Percentiles rank a stretch among this genome's conserved stretches.
phyloP scores from a whole-genome alignment of 257 asterid species.

The Knoxia roxburghii region DNA sequence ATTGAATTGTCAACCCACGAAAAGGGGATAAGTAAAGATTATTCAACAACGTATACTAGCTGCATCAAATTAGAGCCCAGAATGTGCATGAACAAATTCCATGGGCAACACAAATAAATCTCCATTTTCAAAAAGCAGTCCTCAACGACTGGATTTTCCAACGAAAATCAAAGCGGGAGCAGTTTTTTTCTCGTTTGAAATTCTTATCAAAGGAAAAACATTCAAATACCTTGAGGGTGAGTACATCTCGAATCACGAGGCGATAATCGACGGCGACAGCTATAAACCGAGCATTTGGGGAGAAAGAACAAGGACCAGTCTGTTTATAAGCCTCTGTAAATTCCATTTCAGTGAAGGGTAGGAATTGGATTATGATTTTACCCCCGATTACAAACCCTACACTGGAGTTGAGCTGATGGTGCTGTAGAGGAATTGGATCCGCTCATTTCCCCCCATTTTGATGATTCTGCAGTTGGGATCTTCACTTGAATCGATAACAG shows the following conservation, averaged over 20 bases:
- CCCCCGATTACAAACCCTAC: background rate
- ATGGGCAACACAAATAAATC: background rate
- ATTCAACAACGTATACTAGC: too few species aligned
- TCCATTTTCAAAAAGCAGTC: background rate
- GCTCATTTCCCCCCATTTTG: too few species aligned
- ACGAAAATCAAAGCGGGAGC: background rate
- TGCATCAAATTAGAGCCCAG: background rate
- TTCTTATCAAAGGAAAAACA: background rate
- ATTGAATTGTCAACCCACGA: background rate
- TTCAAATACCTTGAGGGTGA: constrained; percentile 62
- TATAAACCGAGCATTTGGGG: constrained; percentile 75
- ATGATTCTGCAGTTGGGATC: too few species aligned
- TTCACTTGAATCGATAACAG: too few species aligned
- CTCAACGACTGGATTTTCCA: background rate
- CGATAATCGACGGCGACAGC: constrained; percentile 95
- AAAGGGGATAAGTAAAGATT: too few species aligned
- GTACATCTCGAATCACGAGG: constrained; percentile 87
- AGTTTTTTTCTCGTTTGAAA: background rate
- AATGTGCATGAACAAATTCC: background rate
- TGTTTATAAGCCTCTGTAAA: constrained; percentile 83
- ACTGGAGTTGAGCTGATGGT: too few species aligned
- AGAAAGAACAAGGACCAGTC: constrained; percentile 81
- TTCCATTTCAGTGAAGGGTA: constrained; percentile 45
- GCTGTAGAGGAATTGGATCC: too few species aligned
- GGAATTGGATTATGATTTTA: background rate